A percentile compares a stretch with the other conserved stretches of the same genome.
Conservation (phyloP, 768 basidiomycete species). For the Symmetrospora coprosmae region DNA sequence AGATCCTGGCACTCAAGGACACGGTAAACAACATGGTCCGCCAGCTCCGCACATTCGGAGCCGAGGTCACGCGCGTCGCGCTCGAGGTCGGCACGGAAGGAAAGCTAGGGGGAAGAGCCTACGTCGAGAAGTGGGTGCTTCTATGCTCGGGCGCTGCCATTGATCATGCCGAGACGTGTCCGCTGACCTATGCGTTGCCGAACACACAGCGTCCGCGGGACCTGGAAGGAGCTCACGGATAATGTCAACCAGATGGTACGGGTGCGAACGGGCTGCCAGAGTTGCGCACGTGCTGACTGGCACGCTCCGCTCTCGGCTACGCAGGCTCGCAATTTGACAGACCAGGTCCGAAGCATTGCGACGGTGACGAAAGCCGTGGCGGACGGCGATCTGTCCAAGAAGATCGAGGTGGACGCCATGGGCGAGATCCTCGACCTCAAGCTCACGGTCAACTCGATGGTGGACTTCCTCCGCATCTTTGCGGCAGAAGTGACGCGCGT, state of each 20-base stretch:
- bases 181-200: slow-evolving; percentile 33
- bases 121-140: slow-evolving; percentile 34
- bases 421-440: slow-evolving; percentile 54
- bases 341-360: slow-evolving; percentile 38
- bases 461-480: slow-evolving; percentile 73
- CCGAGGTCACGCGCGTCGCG: slow-evolving; percentile 41
- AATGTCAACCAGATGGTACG: slow-evolving; percentile 36
- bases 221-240: slow-evolving; percentile 27
- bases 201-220: slow-evolving; percentile 11
- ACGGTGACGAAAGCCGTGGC: slow-evolving; percentile 78
- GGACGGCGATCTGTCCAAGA: slow-evolving; percentile 73
- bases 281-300: too few relatives aligned
- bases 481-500: slow-evolving; percentile 75
- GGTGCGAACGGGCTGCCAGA: too few relatives aligned
- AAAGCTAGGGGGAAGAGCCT: slow-evolving; percentile 36
- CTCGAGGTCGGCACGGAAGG: slow-evolving; percentile 44
- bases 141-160: slow-evolving; percentile 35
- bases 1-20: slow-evolving; percentile 51
- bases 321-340: slow-evolving; percentile 45
- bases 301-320: slow-evolving; percentile 38
- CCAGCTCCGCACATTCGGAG: slow-evolving; percentile 40
- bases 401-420: slow-evolving; percentile 69
- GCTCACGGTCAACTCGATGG: slow-evolving; percentile 76
- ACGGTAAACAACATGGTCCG: slow-evolving; percentile 74
- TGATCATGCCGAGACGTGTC: neutral